phyloP scores from a whole-genome alignment of 2,329 filamentous ascomycete genomes.

The Claviceps monticola region DNA sequence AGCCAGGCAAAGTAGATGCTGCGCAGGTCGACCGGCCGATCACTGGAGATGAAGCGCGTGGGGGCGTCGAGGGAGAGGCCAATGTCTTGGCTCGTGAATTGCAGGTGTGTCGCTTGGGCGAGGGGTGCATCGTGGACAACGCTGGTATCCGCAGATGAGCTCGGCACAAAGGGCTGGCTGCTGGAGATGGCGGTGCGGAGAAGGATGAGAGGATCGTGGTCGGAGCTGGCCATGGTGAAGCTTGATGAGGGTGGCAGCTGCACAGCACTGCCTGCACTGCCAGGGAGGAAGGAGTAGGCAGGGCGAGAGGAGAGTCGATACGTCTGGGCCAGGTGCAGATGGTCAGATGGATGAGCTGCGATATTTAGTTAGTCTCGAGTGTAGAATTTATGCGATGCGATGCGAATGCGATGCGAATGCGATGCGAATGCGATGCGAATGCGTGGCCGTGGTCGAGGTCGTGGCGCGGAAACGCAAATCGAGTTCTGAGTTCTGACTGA shows the following conservation, averaged over 20 bases:
- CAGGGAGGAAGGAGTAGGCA: not conserved
- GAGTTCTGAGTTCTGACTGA: too few relatives aligned
- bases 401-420: too few relatives aligned
- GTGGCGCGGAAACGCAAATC: not conserved
- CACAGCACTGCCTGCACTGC: not conserved
- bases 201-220: constrained; percentile 67
- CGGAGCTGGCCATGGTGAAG: constrained; percentile 40
- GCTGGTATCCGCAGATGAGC: constrained; percentile 52
- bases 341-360: not conserved
- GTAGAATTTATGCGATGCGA: not conserved
- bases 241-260: not conserved
- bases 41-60: constrained; percentile 78
- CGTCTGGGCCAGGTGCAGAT: not conserved
- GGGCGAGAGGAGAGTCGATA: not conserved
- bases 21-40: constrained; percentile 67
- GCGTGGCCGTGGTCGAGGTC: not conserved
- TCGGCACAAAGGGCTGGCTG: constrained; percentile 56
- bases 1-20: constrained; percentile 95
- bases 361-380: not conserved
- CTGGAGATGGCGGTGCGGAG: constrained; percentile 72
- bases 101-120: constrained; percentile 63
- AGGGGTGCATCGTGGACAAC: constrained; percentile 46
- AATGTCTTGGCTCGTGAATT: constrained; percentile 51
- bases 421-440: too few relatives aligned
- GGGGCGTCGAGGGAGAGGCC: constrained; percentile 55